Evolutionary conservation across 1,284 basidiomycete species (phyloP).

Genomic region (Neotropicomus parvogracilis): DNA sequence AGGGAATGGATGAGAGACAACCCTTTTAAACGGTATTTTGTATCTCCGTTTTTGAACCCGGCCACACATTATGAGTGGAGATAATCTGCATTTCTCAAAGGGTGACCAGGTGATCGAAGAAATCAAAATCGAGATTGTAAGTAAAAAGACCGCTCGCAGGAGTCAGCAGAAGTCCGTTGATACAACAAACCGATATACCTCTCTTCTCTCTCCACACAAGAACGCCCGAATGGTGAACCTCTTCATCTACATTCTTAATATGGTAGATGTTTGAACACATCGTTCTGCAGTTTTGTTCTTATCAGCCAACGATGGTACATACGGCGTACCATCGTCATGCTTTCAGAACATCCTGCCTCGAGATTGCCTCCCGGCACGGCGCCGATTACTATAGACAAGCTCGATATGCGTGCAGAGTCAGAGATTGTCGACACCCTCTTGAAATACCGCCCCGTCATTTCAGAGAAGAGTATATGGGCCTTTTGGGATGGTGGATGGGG

Average conservation of each 20-base stretch:
- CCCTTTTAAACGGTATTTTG: neutral
- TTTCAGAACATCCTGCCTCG: neutral
- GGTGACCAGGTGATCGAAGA: neutral
- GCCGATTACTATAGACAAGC: neutral
- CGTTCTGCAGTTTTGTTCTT: no score
- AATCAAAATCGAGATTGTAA: no score
- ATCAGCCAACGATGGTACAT: neutral
- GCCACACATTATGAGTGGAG: neutral
- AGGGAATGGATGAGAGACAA: neutral
- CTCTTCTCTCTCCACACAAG: no score
- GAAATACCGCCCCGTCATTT: constrained; percentile 1
- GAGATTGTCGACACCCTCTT: neutral
- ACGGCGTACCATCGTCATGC: neutral
- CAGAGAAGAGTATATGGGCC: constrained; percentile 10
- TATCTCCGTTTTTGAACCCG: neutral
- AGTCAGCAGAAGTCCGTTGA: neutral
- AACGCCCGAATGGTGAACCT: no score
- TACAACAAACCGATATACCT: neutral
- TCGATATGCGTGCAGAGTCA: constrained; percentile 2
- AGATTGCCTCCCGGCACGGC: neutral
- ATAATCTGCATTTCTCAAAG: neutral
- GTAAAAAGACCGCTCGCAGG: no score
- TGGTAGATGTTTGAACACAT: neutral
- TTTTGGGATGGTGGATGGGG: constrained; percentile 9
- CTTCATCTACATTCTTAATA: neutral